Evolutionary conservation across 2,329 filamentous ascomycete species (phyloP), one percentile per base, ranked within the genome.

Genomic region (Elsinoe batatas): DNA sequence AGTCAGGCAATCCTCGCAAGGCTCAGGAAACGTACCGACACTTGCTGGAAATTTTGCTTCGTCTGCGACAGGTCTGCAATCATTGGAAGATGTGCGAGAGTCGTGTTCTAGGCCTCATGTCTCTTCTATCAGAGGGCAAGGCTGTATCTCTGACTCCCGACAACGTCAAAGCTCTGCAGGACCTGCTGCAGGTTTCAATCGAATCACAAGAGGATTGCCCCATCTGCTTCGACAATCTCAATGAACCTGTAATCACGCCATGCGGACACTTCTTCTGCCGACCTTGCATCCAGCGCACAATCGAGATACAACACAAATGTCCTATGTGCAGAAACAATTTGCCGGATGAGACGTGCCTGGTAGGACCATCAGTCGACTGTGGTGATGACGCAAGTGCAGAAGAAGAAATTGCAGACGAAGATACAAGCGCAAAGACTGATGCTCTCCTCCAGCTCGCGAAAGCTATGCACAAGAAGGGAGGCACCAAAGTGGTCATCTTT

Each of bases 41-140:
- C 63, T 77, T 95, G 1, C 77, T 95, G 10, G 89, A 95, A 69
- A 80, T 90, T 13, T 76, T 95, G 3, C 79, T 95, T 5, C 83
- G 91, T 11, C 80, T 95, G 61, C 81, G 91, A 15, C 90, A 95
- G 71, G 80, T 87, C 67, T 95, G 90, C 70, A 90, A 91, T 61
- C 90, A 95, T 67, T 94, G 88, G 88, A 84, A 85, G 7, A 78
- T 96, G 10, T 88, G 87, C 64, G 85, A 83, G 50, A 77, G 85
- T 60, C 83, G 87, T 11, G 77, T 94, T n/a, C 78, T 80, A 8
- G 80, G 83, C n/a, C 76, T 95, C 18, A 75, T 91, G 65, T 74
- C 79, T 17, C 74, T 87, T 1, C 75, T 94, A 1, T 84, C 88
- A 42, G 77, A 80, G 13, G 75, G 86, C 61, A 79, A 82, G 47